A percentile compares a stretch with the other conserved stretches of the same genome.
Evolutionary conservation across 2,329 filamentous ascomycete genomes (phyloP).

Genomic region (Biscogniauxia sp.): DNA sequence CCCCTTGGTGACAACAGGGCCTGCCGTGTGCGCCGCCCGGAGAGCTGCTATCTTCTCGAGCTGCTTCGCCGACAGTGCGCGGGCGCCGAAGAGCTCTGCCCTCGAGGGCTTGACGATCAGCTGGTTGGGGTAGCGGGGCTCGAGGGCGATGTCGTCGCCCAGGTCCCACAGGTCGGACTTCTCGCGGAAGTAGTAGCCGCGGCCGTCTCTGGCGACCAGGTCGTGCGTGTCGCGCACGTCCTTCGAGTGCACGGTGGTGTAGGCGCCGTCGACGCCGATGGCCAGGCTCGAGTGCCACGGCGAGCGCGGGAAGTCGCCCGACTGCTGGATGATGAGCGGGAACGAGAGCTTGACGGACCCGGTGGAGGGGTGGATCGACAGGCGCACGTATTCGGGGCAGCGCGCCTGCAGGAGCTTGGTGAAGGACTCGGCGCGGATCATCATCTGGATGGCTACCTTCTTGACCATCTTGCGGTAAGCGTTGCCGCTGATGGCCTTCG

Average conservation of each 20-base stretch:
- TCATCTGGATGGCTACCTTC: conserved; percentile 51
- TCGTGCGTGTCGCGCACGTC: conserved; percentile 41
- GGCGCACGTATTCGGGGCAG: conserved; percentile 43
- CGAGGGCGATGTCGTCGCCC: not conserved
- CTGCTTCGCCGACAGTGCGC: not conserved
- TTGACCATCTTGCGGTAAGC: conserved; percentile 38
- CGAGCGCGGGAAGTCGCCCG: conserved; percentile 40
- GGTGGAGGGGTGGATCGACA: conserved; percentile 51
- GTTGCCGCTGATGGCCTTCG: conserved; percentile 35
- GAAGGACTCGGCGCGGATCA: conserved; percentile 42
- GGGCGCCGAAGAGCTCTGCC: conserved; percentile 1
- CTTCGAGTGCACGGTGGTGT: conserved; percentile 35
- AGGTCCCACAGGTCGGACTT: conserved; percentile 21
- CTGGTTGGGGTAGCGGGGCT: conserved; percentile 2
- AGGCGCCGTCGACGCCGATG: conserved; percentile 38
- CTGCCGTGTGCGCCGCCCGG: not conserved
- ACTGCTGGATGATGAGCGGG: conserved; percentile 40
- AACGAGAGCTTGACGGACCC: conserved; percentile 47
- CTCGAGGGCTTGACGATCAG: not conserved
- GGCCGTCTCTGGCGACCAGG: conserved; percentile 41
- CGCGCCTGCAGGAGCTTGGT: conserved; percentile 1
- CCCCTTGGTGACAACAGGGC: not conserved
- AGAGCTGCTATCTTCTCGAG: not conserved
- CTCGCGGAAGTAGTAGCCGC: conserved; percentile 47
- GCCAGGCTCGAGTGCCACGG: conserved; percentile 50